phyloP scores from a whole-genome alignment of 805 yeast genomes.

The Wickerhamomyces mucosus region DNA sequence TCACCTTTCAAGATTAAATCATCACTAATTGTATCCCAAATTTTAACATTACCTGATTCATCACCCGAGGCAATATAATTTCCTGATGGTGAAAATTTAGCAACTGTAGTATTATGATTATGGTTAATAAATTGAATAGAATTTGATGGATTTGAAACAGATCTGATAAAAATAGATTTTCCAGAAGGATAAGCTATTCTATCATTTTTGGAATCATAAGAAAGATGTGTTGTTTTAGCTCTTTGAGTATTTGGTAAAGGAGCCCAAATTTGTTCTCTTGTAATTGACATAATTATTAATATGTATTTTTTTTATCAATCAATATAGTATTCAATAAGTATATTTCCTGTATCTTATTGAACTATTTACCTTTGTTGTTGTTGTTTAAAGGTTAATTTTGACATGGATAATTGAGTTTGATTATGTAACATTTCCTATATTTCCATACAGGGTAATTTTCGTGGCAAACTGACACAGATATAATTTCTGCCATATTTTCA shows the following conservation, averaged over 20 bases:
- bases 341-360: too few relatives aligned
- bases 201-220: conserved; percentile 62
- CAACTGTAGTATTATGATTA: conserved; percentile 65
- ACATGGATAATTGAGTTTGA: too few relatives aligned
- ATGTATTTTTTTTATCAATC: too few relatives aligned
- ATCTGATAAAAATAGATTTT: conserved; percentile 65
- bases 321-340: too few relatives aligned
- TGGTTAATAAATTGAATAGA: conserved; percentile 71
- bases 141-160: conserved; percentile 42
- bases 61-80: conserved; percentile 89
- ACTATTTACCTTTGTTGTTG: too few relatives aligned
- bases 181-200: conserved; percentile 78
- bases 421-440: too few relatives aligned
- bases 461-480: too few relatives aligned
- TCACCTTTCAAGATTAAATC: conserved; percentile 63
- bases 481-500: too few relatives aligned
- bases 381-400: too few relatives aligned
- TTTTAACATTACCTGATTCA: conserved; percentile 76
- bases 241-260: conserved; percentile 76
- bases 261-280: conserved; percentile 36
- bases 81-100: conserved; percentile 83
- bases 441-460: too few relatives aligned
- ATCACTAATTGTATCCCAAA: conserved; percentile 69
- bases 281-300: conserved; percentile 21
- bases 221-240: conserved; percentile 59